Percentiles rank a stretch among this genome's conserved stretches.
These are phyloP conservation scores for Lasiodiplodia hormozganensis DNA, from an alignment of 2,329 filamentous ascomycete genomes.

Conservation along the genomic window DNA sequence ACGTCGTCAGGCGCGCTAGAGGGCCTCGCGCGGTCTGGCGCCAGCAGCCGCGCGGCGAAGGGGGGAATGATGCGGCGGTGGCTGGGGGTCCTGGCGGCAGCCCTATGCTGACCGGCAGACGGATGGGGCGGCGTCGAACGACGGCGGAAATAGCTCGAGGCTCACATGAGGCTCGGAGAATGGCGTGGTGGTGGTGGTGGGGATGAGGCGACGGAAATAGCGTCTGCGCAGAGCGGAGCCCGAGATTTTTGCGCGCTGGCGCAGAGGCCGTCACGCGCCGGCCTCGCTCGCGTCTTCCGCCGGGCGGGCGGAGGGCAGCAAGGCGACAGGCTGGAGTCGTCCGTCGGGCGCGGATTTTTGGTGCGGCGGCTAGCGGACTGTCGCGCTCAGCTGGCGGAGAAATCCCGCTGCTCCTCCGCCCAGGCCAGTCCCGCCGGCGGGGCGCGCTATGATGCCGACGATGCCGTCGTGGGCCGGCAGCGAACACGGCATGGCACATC, in stretches of 20 bases:
- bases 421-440: neutral
- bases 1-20: neutral
- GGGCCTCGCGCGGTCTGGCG: neutral
- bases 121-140: neutral
- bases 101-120: neutral
- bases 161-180: constrained; percentile 9
- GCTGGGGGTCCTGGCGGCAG: constrained; percentile 6
- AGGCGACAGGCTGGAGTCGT: neutral
- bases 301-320: no score
- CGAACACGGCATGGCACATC: neutral
- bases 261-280: neutral
- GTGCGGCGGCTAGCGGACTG: neutral
- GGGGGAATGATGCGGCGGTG: neutral
- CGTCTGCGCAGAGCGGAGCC: no score
- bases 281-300: neutral
- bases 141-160: neutral
- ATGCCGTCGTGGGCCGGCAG: neutral
- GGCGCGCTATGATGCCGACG: neutral
- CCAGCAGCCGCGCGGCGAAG: neutral
- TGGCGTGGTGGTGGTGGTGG: neutral
- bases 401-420: neutral
- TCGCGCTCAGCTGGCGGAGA: neutral
- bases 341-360: neutral
- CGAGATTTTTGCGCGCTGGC: neutral
- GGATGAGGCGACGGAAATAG: neutral